Conservation (phyloP, 441 rosid genomes). For the Geranium incanum region DNA sequence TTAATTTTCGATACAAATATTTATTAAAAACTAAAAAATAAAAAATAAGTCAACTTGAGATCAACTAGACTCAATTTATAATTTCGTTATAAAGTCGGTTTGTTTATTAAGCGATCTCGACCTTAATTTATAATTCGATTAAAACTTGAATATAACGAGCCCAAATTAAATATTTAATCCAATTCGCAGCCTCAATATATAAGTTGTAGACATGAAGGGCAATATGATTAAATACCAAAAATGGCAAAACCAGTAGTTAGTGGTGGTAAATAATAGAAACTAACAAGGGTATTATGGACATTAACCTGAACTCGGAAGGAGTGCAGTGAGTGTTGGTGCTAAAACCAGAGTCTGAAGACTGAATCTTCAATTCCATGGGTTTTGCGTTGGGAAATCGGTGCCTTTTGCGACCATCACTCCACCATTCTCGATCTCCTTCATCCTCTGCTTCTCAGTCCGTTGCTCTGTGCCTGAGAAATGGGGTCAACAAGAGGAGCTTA, state of each 20-base stretch:
- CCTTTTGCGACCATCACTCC: conserved; percentile 31
- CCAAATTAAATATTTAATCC: no score
- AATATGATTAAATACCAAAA: background rate
- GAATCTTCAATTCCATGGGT: conserved; percentile 29
- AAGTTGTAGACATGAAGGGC: background rate
- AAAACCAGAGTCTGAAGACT: background rate
- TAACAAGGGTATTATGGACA: background rate
- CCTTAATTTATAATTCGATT: no score
- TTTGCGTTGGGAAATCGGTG: conserved; percentile 44
- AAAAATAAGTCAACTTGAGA: no score
- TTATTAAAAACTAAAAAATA: no score
- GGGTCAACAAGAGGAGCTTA: conserved; percentile 31
- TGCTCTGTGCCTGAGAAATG: conserved; percentile 28
- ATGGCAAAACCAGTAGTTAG: background rate
- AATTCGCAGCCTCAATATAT: background rate
- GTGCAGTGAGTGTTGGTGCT: background rate
- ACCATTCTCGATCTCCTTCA: conserved; percentile 24
- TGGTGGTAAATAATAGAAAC: background rate
- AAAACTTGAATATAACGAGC: no score
- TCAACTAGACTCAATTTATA: no score
- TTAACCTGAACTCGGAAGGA: background rate
- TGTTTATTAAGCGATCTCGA: no score
- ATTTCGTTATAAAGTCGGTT: no score
- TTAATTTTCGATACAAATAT: no score
- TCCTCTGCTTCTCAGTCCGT: conserved; percentile 30